Conservation (phyloP, 2,329 filamentous ascomycete genomes). For the Neopestalotiopsis rosae region DNA sequence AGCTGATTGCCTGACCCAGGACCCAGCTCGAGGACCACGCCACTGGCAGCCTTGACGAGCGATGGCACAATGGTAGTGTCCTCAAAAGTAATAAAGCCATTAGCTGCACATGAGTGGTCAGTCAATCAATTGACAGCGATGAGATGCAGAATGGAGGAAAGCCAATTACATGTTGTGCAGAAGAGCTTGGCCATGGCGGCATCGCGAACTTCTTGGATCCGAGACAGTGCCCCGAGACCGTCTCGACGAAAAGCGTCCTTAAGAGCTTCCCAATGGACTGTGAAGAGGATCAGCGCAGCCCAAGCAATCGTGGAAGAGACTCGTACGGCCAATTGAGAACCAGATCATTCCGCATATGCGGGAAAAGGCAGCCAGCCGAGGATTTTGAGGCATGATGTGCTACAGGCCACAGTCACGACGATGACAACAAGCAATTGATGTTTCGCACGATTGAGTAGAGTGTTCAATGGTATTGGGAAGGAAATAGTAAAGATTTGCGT, state of each 20-base stretch:
- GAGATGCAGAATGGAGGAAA: neutral
- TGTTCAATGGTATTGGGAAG: no score
- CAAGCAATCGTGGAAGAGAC: conserved; percentile 16
- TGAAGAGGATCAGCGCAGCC: conserved; percentile 15
- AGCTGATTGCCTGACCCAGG: conserved; percentile 51
- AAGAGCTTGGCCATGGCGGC: conserved; percentile 28
- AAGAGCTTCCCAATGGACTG: conserved; percentile 29
- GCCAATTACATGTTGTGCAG: conserved; percentile 27
- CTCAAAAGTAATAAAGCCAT: conserved; percentile 38
- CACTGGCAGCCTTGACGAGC: conserved; percentile 31
- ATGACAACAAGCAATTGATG: neutral
- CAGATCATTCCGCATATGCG: conserved; percentile 22
- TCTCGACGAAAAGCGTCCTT: conserved; percentile 25
- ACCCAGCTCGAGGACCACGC: conserved; percentile 49
- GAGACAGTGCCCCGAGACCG: conserved; percentile 25
- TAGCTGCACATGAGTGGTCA: conserved; percentile 24
- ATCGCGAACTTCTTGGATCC: conserved; percentile 27
- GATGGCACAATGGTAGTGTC: conserved; percentile 39
- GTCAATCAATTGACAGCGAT: neutral
- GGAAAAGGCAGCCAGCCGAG: conserved; percentile 21
- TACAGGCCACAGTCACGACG: neutral
- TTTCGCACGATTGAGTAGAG: no score
- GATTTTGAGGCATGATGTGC: conserved; percentile 7
- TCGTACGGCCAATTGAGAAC: conserved; percentile 24
- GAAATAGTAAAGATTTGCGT: no score